phyloP scores from a whole-genome alignment of 306 rosid species.

The Citrullus amarus region DNA sequence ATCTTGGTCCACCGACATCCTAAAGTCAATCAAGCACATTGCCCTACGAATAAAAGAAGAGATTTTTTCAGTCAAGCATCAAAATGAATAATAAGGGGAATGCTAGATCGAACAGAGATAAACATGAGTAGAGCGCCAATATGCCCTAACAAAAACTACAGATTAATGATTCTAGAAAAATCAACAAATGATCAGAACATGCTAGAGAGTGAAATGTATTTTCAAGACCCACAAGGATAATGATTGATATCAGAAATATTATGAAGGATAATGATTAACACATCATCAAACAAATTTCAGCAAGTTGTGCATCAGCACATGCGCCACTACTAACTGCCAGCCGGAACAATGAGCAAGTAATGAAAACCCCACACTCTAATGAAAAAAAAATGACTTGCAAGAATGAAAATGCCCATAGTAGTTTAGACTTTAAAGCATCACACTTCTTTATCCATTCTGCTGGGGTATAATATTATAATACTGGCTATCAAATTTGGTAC shows the following conservation, averaged over 20 bases:
- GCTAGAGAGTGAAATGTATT: neutral
- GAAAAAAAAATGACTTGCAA: neutral
- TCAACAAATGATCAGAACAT: neutral
- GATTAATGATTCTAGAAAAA: neutral
- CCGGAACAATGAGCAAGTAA: too few relatives aligned
- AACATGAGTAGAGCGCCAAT: neutral
- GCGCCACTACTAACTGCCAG: too few relatives aligned
- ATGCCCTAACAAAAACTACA: neutral
- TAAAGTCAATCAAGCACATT: slow-evolving; percentile 86
- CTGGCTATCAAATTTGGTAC: neutral
- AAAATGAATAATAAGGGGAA: neutral
- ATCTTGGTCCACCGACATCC: slow-evolving; percentile 63
- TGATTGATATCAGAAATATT: neutral
- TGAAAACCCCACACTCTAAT: too few relatives aligned
- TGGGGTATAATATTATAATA: neutral
- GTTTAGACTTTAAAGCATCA: neutral
- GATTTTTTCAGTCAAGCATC: slow-evolving; percentile 17
- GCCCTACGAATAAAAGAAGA: slow-evolving; percentile 46
- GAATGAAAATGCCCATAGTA: neutral
- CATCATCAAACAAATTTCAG: neutral
- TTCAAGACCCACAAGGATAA: neutral
- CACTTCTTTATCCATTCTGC: neutral
- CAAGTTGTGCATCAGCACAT: neutral
- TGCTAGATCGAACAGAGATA: neutral
- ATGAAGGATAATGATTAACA: neutral